phyloP scores from a whole-genome alignment of 1,284 basidiomycete genomes.

The Rhizoctonia solani region DNA sequence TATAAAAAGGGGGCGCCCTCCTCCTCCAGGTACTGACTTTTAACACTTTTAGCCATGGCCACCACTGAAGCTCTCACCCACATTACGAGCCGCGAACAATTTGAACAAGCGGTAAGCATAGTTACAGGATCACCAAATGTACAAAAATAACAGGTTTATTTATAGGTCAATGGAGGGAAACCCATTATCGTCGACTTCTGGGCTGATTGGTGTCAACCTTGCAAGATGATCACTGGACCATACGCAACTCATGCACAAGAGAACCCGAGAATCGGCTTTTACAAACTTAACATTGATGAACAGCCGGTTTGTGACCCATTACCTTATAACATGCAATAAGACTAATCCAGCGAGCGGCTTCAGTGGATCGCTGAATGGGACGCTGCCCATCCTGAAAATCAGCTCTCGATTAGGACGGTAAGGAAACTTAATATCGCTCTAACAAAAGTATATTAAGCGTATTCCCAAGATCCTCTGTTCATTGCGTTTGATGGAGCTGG shows the following conservation, averaged over 20 bases:
- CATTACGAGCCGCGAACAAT: background rate
- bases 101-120: background rate
- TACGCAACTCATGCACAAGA: background rate
- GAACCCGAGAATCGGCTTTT: background rate
- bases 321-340: background rate
- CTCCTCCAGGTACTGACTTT: too few species aligned
- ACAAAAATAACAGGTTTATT: too few species aligned
- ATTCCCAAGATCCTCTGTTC: too few species aligned
- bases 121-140: background rate
- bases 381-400: too few species aligned
- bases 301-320: background rate
- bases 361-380: too few species aligned
- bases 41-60: too few species aligned
- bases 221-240: conserved; percentile 4
- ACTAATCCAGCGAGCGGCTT: background rate
- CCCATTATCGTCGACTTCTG: conserved; percentile 15
- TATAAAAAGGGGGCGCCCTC: too few species aligned
- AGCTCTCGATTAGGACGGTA: too few species aligned
- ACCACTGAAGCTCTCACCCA: too few species aligned
- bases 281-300: conserved; percentile 19
- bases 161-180: conserved; percentile 25
- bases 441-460: too few species aligned
- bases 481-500: too few species aligned
- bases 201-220: conserved; percentile 30
- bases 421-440: too few species aligned